Percentiles rank a stretch among this genome's conserved stretches.
Evolutionary conservation across 2,329 filamentous ascomycete genomes (phyloP).

Genomic region (Byssothecium circinans): DNA sequence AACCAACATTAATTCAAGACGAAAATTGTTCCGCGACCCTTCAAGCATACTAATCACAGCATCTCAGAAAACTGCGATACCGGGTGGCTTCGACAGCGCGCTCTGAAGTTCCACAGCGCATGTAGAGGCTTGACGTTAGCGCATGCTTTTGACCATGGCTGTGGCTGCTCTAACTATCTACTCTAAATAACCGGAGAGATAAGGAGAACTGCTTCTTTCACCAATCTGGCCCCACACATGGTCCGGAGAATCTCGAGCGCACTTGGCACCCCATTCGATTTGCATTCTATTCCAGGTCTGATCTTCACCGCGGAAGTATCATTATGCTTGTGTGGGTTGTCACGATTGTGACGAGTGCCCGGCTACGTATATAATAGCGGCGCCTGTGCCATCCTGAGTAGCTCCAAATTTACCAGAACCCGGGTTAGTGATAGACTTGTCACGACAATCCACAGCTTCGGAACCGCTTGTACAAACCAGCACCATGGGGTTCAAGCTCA

Average conservation of each 20-base stretch:
- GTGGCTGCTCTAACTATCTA: too few relatives aligned
- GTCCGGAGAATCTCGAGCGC: slow-evolving; percentile 25
- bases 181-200: neutral
- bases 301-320: slow-evolving; percentile 41
- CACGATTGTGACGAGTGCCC: slow-evolving; percentile 12
- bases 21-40: slow-evolving; percentile 20
- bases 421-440: too few relatives aligned
- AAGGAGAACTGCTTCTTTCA: neutral
- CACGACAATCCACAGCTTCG: neutral
- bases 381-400: slow-evolving; percentile 1
- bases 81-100: neutral
- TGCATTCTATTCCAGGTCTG: slow-evolving; percentile 20
- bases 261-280: slow-evolving; percentile 25
- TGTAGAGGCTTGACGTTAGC: neutral
- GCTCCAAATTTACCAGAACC: too few relatives aligned
- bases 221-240: neutral
- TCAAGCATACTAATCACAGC: slow-evolving; percentile 4
- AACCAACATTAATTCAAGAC: slow-evolving; percentile 18
- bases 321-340: slow-evolving; percentile 6
- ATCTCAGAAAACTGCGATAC: neutral
- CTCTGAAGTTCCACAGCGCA: slow-evolving; percentile 2
- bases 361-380: slow-evolving; percentile 27
- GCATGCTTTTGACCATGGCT: neutral
- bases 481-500: slow-evolving; percentile 39
- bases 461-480: slow-evolving; percentile 5